Conservation (phyloP, 208 protist species). For the Endotrypanum monterogeii region DNA sequence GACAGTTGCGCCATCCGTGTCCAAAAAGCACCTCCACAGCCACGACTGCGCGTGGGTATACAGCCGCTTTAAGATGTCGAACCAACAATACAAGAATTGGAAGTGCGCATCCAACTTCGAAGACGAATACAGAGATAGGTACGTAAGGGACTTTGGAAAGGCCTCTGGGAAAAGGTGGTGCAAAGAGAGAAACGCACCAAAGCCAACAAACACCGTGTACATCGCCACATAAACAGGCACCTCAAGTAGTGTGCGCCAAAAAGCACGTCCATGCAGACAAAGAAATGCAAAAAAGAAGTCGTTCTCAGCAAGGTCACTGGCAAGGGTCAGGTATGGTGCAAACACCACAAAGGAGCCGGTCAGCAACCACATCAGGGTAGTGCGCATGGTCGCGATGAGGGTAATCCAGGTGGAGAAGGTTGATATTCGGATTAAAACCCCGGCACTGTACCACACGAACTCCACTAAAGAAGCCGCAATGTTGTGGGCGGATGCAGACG, state of each 20-base stretch:
- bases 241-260: conserved; percentile 22
- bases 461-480: background rate
- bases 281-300: conserved; percentile 21
- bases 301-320: background rate
- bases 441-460: conserved; percentile 9
- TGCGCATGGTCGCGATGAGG: conserved; percentile 14
- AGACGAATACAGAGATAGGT: conserved; percentile 17
- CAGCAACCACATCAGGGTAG: conserved; percentile 20
- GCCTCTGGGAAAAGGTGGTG: conserved; percentile 14
- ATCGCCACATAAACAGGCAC: conserved; percentile 13
- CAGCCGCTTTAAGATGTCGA: conserved; percentile 5
- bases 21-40: conserved; percentile 15
- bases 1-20: background rate
- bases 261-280: background rate
- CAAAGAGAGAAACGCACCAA: conserved; percentile 14
- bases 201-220: conserved; percentile 19
- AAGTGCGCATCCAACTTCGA: conserved; percentile 7
- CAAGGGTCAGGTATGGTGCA: conserved; percentile 13
- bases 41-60: background rate
- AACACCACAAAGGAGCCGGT: conserved; percentile 14
- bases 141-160: conserved; percentile 19
- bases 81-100: conserved; percentile 19
- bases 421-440: conserved; percentile 18
- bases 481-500: too few species aligned
- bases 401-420: conserved; percentile 26